These are phyloP conservation scores for Vitis cinerea DNA, from an alignment of 164 flowering plant species.

Conservation along the genomic window DNA sequence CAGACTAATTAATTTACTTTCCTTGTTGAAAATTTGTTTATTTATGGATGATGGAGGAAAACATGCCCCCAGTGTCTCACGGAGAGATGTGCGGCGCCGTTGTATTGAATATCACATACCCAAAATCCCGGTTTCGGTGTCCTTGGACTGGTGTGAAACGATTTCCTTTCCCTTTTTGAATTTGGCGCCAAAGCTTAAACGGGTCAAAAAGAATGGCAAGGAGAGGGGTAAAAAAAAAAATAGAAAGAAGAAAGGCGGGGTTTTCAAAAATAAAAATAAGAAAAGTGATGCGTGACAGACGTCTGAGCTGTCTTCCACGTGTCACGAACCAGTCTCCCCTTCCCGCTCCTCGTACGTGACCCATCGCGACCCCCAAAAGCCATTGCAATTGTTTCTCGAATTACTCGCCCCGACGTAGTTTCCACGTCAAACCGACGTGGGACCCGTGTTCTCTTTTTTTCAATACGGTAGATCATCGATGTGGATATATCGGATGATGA, in stretches of 20 bases:
- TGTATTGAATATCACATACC: conserved; percentile 7
- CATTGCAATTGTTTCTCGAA: neutral
- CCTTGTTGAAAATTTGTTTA: neutral
- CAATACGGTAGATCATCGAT: neutral
- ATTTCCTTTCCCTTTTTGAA: neutral
- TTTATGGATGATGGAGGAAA: conserved; percentile 16
- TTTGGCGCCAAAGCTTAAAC: conserved; percentile 28
- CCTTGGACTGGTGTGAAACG: neutral
- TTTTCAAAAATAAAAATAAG: conserved; percentile 7
- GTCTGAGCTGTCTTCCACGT: conserved; percentile 27
- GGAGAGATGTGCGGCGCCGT: conserved; percentile 36
- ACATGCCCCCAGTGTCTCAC: conserved; percentile 34
- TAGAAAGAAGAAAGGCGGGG: conserved; percentile 10
- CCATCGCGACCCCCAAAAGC: conserved; percentile 11
- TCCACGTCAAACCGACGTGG: conserved; percentile 14
- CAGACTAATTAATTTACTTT: neutral
- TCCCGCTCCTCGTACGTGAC: neutral
- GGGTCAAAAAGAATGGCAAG: conserved; percentile 20
- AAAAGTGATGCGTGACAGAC: neutral
- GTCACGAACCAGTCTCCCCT: conserved; percentile 1
- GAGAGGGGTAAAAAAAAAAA: neutral
- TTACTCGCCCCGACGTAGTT: conserved; percentile 3
- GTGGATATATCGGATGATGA: conserved; percentile 12
- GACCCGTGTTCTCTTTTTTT: neutral
- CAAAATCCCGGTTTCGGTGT: neutral